These are phyloP conservation scores for Fusarium austroafricanum DNA, from an alignment of 2,329 filamentous ascomycete genomes.

Conservation along the genomic window DNA sequence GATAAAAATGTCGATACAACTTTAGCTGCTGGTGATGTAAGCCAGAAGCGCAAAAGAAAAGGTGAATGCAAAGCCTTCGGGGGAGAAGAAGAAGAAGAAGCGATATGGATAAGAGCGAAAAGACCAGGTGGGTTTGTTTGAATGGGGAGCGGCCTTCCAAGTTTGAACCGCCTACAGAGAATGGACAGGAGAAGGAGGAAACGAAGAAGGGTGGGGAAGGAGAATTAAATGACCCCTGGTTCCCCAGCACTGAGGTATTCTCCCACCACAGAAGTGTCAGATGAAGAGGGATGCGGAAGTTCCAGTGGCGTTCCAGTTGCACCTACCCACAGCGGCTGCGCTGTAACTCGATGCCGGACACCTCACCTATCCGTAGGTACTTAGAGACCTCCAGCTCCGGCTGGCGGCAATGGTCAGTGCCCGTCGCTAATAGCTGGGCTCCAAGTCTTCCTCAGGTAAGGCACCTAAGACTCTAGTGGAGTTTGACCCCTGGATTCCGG, in stretches of 20 bases:
- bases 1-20: constrained; percentile 16
- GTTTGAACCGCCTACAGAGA: constrained; percentile 29
- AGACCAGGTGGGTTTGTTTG: constrained; percentile 24
- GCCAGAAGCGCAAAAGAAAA: constrained; percentile 23
- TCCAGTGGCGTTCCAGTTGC: constrained; percentile 28
- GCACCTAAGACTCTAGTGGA: constrained; percentile 30
- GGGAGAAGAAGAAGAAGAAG: too few species aligned
- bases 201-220: constrained; percentile 45
- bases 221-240: constrained; percentile 34
- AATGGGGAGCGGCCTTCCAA: constrained; percentile 31
- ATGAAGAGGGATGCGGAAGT: constrained; percentile 28
- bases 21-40: constrained; percentile 24
- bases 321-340: not conserved
- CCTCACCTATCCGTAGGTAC: too few species aligned
- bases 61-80: constrained; percentile 23
- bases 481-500: constrained; percentile 23
- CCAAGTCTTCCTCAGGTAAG: constrained; percentile 33
- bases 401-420: constrained; percentile 12
- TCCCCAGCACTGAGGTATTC: constrained; percentile 30
- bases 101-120: constrained; percentile 35
- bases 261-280: constrained; percentile 30
- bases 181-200: constrained; percentile 37
- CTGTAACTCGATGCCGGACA: not conserved
- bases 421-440: constrained; percentile 21
- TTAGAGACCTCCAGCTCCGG: not conserved